Evolutionary conservation across 2,329 filamentous ascomycete genomes (phyloP), one percentile per base, ranked within the genome.

Genomic region (Cryphonectria parasitica): DNA sequence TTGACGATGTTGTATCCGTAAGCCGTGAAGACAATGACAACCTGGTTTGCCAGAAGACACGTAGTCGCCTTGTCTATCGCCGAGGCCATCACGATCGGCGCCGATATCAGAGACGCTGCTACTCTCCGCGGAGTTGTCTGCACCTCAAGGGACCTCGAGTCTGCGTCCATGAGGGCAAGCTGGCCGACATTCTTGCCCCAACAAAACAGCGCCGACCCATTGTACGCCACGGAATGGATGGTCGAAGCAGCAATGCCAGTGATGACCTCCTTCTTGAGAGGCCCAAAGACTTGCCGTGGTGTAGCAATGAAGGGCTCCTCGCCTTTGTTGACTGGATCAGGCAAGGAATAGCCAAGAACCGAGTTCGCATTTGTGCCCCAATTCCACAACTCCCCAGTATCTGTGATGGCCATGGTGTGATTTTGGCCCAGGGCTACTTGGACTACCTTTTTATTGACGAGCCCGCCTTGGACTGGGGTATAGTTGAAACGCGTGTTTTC

Each of bases 121-220:
- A 99, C 95, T 77, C 92, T 95, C 63, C 96, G 89, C 34, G 96
- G 96, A 0, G 89, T 90, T 28, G 87, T 82, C 77, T 98, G 96
- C n/a, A 91, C 83, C 75, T 96, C 93, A 6, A 98, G 86, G 0
- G 94, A 98, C 62, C 95, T 90, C 36, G 96, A 97, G 80, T 98
- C 95, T 0, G 96, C 95, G 79, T 98, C 96, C 82, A 98, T 94
- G 67, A 99, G 86, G 6, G 94, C 96, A 63, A 99, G 87, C 79
- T 99, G 96, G 1, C 96, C 96, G 75, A 94, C 90, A 76, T 98
- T 99, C 76, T 96, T 97, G 31, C 96, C 96, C 86, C 97, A 99
- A 2, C 94, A 97, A 78, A 93, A 99, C 1, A 99, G 82, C 0
- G 93, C 93, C 0, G 89, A 89, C 0, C 88, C 86, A 0, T 94